Evolutionary conservation across 352 stramenopile genomes (phyloP).

Genomic region (Phytophthora niederhauseri): DNA sequence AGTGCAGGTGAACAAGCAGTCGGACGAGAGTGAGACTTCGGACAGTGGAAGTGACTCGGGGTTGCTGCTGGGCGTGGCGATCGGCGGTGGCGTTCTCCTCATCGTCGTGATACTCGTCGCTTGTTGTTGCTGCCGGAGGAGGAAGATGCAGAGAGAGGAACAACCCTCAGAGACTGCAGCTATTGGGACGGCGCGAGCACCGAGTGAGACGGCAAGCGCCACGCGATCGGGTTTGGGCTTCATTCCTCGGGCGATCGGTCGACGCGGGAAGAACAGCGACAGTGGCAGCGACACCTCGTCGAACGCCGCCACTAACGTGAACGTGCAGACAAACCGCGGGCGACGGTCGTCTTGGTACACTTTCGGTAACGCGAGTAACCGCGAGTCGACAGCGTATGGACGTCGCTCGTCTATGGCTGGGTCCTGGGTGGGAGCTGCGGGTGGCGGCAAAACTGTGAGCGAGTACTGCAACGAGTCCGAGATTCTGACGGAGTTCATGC

Average conservation of each 20-base stretch:
- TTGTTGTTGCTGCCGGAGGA: constrained; percentile 35
- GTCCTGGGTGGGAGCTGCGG: constrained; percentile 29
- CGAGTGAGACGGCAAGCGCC: constrained; percentile 10
- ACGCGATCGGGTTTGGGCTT: constrained; percentile 20
- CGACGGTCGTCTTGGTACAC: constrained; percentile 43
- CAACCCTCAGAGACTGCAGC: constrained; percentile 10
- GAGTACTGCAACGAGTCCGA: constrained; percentile 72
- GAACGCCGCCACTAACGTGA: constrained; percentile 27
- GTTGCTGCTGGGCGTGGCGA: constrained; percentile 19
- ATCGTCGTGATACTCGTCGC: constrained; percentile 17
- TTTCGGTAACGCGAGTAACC: constrained; percentile 34
- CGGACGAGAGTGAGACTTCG: constrained; percentile 7
- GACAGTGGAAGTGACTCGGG: constrained; percentile 10
- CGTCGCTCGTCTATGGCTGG: constrained; percentile 39
- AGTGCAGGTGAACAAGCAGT: constrained; percentile 19
- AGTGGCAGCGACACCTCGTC: constrained; percentile 30
- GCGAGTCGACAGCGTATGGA: constrained; percentile 24
- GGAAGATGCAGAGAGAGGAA: constrained; percentile 14
- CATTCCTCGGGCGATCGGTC: constrained; percentile 25
- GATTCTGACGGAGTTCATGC: constrained; percentile 53
- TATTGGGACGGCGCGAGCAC: constrained; percentile 12
- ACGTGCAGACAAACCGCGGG: constrained; percentile 24
- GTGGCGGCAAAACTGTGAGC: constrained; percentile 51
- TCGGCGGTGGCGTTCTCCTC: constrained; percentile 26
- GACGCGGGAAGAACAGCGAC: constrained; percentile 21